Evolutionary conservation across 345 rosid species (phyloP).

Genomic region (Acer yangbiense): DNA sequence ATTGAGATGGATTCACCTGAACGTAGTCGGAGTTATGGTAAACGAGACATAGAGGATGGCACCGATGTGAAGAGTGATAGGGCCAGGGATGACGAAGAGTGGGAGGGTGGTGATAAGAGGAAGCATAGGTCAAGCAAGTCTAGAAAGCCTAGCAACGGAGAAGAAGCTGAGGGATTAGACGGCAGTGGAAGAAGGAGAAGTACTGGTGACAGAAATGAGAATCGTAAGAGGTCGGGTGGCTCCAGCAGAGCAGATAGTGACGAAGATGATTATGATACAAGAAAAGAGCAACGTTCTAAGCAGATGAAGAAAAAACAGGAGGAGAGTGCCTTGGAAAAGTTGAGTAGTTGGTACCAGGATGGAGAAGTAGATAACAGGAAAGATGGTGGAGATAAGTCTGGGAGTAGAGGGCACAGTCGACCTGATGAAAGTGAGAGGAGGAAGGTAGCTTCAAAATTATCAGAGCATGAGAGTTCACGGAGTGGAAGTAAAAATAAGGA

Average conservation of each 20-base stretch:
- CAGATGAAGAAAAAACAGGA: constrained; percentile 78
- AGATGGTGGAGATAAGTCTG: constrained; percentile 64
- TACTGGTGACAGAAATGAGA: constrained; percentile 61
- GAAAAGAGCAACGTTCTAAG: constrained; percentile 51
- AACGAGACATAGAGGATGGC: constrained; percentile 50
- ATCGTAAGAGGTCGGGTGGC: constrained; percentile 62
- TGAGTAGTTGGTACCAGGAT: constrained; percentile 92
- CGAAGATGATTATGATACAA: constrained; percentile 65
- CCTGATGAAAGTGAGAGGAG: constrained; percentile 61
- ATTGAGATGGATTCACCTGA: constrained; percentile 67
- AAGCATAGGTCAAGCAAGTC: constrained; percentile 67
- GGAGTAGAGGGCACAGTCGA: constrained; percentile 47
- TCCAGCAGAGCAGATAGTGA: constrained; percentile 55
- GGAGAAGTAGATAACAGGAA: constrained; percentile 71
- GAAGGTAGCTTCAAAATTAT: constrained; percentile 52
- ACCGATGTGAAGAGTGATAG: constrained; percentile 47
- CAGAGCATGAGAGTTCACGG: constrained; percentile 56
- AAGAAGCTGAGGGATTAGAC: constrained; percentile 57
- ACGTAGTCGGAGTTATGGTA: constrained; percentile 41
- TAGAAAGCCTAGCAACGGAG: constrained; percentile 55
- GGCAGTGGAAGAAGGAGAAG: constrained; percentile 56
- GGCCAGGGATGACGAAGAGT: constrained; percentile 56
- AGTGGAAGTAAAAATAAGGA: constrained; percentile 70
- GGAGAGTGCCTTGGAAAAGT: constrained; percentile 86
- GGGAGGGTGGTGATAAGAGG: constrained; percentile 61